These are phyloP conservation scores for Xylariomycetidae sp. DNA, from an alignment of 2,329 filamentous ascomycete species.

Conservation along the genomic window DNA sequence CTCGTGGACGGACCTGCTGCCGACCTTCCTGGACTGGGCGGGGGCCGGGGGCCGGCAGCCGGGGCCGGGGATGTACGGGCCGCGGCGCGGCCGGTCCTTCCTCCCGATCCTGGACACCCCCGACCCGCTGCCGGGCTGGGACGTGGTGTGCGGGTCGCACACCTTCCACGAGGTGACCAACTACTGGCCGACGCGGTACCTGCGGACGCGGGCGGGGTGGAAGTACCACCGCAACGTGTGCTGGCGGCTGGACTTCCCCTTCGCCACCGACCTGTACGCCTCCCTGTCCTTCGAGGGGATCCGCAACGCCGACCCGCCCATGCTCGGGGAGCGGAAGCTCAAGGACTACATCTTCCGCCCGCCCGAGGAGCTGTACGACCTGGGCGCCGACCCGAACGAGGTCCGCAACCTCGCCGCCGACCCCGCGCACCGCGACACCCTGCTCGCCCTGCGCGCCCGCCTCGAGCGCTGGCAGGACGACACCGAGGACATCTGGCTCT, in stretches of 20 bases:
- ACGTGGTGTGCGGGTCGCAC: neutral
- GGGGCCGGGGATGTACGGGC: neutral
- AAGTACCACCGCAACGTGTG: slow-evolving; percentile 2
- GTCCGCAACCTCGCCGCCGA: neutral
- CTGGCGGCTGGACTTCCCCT: slow-evolving; percentile 2
- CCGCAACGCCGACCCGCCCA: neutral
- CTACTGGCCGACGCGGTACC: slow-evolving; percentile 1
- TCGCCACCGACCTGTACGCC: slow-evolving; percentile 1
- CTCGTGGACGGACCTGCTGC: neutral
- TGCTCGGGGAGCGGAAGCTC: neutral
- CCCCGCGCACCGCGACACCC: neutral
- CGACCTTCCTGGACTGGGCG: slow-evolving; percentile 1
- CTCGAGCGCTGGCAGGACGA: neutral
- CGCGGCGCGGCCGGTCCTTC: neutral
- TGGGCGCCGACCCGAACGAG: neutral
- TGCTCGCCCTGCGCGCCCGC: neutral
- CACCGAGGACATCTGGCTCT: neutral
- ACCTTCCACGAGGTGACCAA: slow-evolving; percentile 1
- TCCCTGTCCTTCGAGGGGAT: slow-evolving; percentile 1
- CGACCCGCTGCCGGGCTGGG: neutral
- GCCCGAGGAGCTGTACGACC: slow-evolving; percentile 1
- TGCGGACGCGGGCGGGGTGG: neutral
- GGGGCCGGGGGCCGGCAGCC: neutral
- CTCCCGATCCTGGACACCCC: neutral
- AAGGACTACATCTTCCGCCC: neutral